A percentile compares a stretch with the other conserved stretches of the same genome.
Evolutionary conservation across 2,329 filamentous ascomycete species (phyloP).

Genomic region (Cucurbitaria berberidis): DNA sequence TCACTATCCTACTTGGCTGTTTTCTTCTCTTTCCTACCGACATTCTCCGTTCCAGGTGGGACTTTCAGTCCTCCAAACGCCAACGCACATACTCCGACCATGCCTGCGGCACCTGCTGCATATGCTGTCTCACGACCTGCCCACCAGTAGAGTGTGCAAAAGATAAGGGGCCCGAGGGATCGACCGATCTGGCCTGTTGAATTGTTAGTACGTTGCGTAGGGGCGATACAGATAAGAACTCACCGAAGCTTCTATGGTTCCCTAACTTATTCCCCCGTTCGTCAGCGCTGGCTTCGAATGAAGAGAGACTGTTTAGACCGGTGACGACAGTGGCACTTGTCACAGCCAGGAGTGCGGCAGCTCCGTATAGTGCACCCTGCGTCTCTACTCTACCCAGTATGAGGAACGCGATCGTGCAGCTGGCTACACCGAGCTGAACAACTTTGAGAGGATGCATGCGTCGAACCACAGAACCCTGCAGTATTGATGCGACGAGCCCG

Average conservation of each 20-base stretch:
- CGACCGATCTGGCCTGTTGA: slow-evolving; percentile 80
- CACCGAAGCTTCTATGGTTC: slow-evolving; percentile 71
- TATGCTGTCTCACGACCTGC: slow-evolving; percentile 88
- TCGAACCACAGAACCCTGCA: slow-evolving; percentile 90
- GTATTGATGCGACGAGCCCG: slow-evolving; percentile 86
- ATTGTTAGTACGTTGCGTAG: slow-evolving; percentile 15
- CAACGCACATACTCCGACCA: slow-evolving; percentile 73
- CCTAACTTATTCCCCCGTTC: slow-evolving; percentile 89
- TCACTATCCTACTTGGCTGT: slow-evolving; percentile 3
- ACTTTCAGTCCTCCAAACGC: slow-evolving; percentile 76
- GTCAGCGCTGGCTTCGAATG: slow-evolving; percentile 79
- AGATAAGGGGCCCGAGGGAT: slow-evolving; percentile 83
- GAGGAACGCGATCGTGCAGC: slow-evolving; percentile 80
- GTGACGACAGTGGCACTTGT: slow-evolving; percentile 96
- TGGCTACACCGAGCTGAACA: slow-evolving; percentile 77
- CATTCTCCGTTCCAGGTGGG: slow-evolving; percentile 55
- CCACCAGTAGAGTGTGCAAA: slow-evolving; percentile 99
- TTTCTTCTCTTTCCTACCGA: slow-evolving; percentile 33
- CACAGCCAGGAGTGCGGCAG: slow-evolving; percentile 82
- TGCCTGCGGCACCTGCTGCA: slow-evolving; percentile 77
- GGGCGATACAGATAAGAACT: slow-evolving; percentile 10
- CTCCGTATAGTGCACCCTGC: slow-evolving; percentile 74
- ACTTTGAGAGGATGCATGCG: slow-evolving; percentile 81
- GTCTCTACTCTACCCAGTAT: slow-evolving; percentile 74
- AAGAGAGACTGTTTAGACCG: slow-evolving; percentile 87